Evolutionary conservation across 2,329 filamentous ascomycete species (phyloP).

Genomic region (Clonostachys rhizophaga): DNA sequence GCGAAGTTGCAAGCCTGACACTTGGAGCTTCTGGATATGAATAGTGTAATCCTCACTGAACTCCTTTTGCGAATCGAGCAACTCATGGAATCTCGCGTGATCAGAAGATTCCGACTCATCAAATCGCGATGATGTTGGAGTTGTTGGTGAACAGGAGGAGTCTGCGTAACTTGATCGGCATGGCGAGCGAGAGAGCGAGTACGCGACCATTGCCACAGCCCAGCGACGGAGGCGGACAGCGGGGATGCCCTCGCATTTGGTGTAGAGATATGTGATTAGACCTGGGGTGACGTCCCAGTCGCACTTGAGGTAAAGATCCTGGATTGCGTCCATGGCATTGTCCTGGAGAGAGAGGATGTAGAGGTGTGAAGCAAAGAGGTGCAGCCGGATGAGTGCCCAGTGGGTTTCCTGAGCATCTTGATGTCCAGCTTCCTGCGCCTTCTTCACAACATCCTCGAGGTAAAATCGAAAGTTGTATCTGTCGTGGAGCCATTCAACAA

Average conservation of each 20-base stretch:
- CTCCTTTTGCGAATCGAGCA: conserved; percentile 38
- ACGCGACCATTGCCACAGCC: conserved; percentile 58
- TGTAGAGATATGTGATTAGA: conserved; percentile 48
- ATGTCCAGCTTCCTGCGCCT: conserved; percentile 16
- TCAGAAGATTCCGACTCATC: conserved; percentile 17
- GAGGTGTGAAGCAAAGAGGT: conserved; percentile 51
- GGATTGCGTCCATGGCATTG: conserved; percentile 51
- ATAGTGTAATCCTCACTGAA: conserved; percentile 44
- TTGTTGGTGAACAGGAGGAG: background rate
- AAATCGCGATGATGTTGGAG: conserved; percentile 14
- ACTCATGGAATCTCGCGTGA: conserved; percentile 28
- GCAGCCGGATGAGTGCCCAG: conserved; percentile 51
- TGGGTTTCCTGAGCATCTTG: conserved; percentile 35
- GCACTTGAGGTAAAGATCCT: conserved; percentile 53
- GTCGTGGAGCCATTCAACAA: conserved; percentile 47
- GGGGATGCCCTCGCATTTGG: conserved; percentile 41
- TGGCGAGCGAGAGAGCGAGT: conserved; percentile 31
- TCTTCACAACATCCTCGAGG: conserved; percentile 32
- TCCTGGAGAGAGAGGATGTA: conserved; percentile 47
- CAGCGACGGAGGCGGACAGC: conserved; percentile 51
- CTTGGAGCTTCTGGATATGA: conserved; percentile 47
- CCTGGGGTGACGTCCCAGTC: conserved; percentile 53
- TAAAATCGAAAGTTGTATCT: conserved; percentile 30
- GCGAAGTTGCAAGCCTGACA: conserved; percentile 42
- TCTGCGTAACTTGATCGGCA: conserved; percentile 4